These are phyloP conservation scores for Syncephalastrum contaminatum DNA, from an alignment of 371 early-diverging fungal genomes.

Conservation along the genomic window DNA sequence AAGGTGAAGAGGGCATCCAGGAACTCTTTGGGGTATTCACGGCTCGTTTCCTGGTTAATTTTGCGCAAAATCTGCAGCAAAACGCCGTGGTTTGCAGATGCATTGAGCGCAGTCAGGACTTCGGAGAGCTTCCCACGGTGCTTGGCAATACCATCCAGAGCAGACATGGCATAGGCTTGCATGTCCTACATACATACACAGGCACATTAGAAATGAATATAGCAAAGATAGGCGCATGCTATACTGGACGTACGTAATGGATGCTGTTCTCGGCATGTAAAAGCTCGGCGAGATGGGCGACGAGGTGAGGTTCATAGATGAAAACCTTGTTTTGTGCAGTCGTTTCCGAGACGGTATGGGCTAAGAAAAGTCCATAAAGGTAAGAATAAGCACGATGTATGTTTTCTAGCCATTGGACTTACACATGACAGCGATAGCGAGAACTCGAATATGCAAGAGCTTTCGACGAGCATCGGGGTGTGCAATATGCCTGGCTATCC, in stretches of 20 bases:
- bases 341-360: conserved; percentile 65
- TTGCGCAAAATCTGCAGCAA: conserved; percentile 79
- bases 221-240: not conserved
- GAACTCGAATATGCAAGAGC: conserved; percentile 71
- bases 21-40: conserved; percentile 68
- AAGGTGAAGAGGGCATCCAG: conserved; percentile 84
- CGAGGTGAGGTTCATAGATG: conserved; percentile 83
- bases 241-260: conserved; percentile 37
- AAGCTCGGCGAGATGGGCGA: conserved; percentile 73
- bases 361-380: conserved; percentile 19
- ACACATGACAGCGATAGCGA: conserved; percentile 79
- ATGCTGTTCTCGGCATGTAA: conserved; percentile 70
- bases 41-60: conserved; percentile 48
- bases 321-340: conserved; percentile 75
- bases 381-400: not conserved
- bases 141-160: conserved; percentile 81
- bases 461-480: conserved; percentile 48
- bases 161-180: conserved; percentile 77
- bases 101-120: conserved; percentile 84
- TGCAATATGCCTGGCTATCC: conserved; percentile 65
- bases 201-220: not conserved
- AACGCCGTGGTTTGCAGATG: conserved; percentile 91
- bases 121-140: conserved; percentile 76
- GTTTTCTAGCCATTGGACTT: conserved; percentile 7
- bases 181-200: conserved; percentile 43